Evolutionary conservation across 306 rosid genomes (phyloP).

Genomic region (Hippophae tibetana): DNA sequence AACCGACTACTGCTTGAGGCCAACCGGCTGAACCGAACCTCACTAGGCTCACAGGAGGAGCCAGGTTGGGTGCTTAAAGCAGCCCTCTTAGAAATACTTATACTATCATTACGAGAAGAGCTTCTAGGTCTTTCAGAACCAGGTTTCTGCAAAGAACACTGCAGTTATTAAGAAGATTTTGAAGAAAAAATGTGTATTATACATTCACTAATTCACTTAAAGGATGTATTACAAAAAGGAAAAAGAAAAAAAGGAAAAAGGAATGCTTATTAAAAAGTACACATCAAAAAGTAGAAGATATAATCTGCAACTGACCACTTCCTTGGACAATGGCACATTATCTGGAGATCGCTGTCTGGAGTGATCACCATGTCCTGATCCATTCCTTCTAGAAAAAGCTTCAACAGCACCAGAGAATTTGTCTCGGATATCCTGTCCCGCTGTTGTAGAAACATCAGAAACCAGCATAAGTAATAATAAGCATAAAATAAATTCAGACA

Average conservation of each 20-base stretch:
- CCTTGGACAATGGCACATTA: slow-evolving; percentile 70
- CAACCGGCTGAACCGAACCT: slow-evolving; percentile 60
- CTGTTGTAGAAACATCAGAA: slow-evolving; percentile 14
- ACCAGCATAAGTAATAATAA: too few species aligned
- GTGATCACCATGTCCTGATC: slow-evolving; percentile 57
- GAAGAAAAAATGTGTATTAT: background rate
- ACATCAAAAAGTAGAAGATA: background rate
- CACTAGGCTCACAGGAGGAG: slow-evolving; percentile 86
- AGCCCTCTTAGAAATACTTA: slow-evolving; percentile 73
- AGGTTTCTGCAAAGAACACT: slow-evolving; percentile 45
- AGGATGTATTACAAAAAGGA: background rate
- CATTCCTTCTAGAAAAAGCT: slow-evolving; percentile 86
- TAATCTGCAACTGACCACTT: slow-evolving; percentile 50
- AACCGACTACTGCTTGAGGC: slow-evolving; percentile 77
- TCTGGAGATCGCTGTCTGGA: slow-evolving; percentile 67
- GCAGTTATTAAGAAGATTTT: background rate
- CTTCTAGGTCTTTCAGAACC: slow-evolving; percentile 70
- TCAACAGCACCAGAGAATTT: slow-evolving; percentile 72
- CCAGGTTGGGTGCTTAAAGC: slow-evolving; percentile 73
- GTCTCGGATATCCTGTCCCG: slow-evolving; percentile 64
- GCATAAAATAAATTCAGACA: too few species aligned
- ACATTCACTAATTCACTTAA: background rate
- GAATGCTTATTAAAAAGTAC: background rate
- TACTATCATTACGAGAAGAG: slow-evolving; percentile 73
- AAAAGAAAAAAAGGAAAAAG: too few species aligned